Evolutionary conservation across 306 rosid genomes (phyloP).

Genomic region (Phaseolus lunatus): DNA sequence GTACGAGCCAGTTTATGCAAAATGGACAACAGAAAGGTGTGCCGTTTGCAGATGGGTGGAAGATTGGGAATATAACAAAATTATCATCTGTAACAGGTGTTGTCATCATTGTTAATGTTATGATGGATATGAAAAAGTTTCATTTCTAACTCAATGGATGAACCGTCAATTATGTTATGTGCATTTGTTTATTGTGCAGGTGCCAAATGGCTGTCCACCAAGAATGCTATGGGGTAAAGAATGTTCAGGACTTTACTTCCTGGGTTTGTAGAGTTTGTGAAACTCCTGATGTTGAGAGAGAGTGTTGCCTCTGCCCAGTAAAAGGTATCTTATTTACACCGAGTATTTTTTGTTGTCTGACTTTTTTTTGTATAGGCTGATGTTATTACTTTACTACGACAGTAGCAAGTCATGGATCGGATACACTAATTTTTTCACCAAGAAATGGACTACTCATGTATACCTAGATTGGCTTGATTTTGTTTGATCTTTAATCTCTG

Average conservation of each 20-base stretch:
- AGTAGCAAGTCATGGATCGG: constrained; percentile 24
- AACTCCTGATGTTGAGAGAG: constrained; percentile 79
- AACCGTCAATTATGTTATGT: constrained; percentile 10
- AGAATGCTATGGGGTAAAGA: constrained; percentile 92
- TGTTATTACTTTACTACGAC: constrained; percentile 18
- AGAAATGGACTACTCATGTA: constrained; percentile 4
- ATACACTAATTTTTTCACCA: constrained; percentile 31
- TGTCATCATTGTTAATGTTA: constrained; percentile 40
- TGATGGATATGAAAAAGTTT: constrained; percentile 29
- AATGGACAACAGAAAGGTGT: constrained; percentile 92
- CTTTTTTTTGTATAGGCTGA: constrained; percentile 15
- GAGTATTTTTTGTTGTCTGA: constrained; percentile 27
- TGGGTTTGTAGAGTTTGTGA: constrained; percentile 99
- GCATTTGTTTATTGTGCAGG: constrained; percentile 53
- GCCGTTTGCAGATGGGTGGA: constrained; percentile 97
- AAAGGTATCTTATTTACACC: constrained; percentile 64
- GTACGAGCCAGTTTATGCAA: constrained; percentile 77
- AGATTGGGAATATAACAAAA: constrained; percentile 93
- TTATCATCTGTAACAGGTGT: constrained; percentile 93
- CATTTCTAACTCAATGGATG: constrained; percentile 31
- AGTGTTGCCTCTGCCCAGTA: constrained; percentile 97
- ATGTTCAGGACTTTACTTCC: constrained; percentile 85
- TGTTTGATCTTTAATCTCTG: background rate
- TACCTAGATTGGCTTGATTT: constrained; percentile 28
- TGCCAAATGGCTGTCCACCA: constrained; percentile 98